A percentile compares a stretch with the other conserved stretches of the same genome.
Conservation (phyloP, 2,329 filamentous ascomycete genomes). For the Acrocalymma vagum region DNA sequence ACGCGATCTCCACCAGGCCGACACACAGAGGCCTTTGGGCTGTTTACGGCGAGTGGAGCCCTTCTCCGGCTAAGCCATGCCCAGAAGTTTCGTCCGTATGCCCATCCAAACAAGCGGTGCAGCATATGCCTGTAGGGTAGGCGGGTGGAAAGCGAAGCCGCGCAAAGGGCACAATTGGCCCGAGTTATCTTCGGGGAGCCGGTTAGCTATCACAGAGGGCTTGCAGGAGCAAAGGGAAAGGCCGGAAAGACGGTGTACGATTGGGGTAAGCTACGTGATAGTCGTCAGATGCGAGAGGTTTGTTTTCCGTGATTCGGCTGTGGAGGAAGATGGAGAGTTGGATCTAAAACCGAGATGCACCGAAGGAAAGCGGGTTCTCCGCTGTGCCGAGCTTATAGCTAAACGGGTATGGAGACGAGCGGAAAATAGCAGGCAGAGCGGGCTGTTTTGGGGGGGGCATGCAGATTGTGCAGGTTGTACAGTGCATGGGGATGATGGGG, state of each 20-base stretch:
- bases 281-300: slow-evolving; percentile 8
- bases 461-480: too few species aligned
- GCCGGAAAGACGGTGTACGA: slow-evolving; percentile 14
- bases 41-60: too few species aligned
- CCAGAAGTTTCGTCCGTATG: slow-evolving; percentile 16
- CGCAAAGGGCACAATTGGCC: too few species aligned
- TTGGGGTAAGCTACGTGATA: slow-evolving; percentile 8
- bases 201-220: slow-evolving; percentile 12
- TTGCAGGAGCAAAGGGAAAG: slow-evolving; percentile 16
- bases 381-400: slow-evolving; percentile 31
- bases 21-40: too few species aligned
- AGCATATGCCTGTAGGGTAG: slow-evolving; percentile 4
- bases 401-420: slow-evolving; percentile 10
- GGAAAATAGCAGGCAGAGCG: slow-evolving; percentile 25
- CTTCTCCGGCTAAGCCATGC: slow-evolving; percentile 13
- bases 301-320: slow-evolving; percentile 19
- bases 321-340: slow-evolving; percentile 8
- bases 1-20: slow-evolving; percentile 20
- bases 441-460: slow-evolving; percentile 5
- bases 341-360: slow-evolving; percentile 23
- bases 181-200: too few species aligned
- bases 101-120: slow-evolving; percentile 13
- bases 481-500: slow-evolving; percentile 6
- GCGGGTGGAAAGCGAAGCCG: slow-evolving; percentile 7
- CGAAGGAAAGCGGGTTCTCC: slow-evolving; percentile 38